These are phyloP conservation scores for Ramaria sp. DNA, from an alignment of 768 basidiomycete genomes.

Conservation along the genomic window DNA sequence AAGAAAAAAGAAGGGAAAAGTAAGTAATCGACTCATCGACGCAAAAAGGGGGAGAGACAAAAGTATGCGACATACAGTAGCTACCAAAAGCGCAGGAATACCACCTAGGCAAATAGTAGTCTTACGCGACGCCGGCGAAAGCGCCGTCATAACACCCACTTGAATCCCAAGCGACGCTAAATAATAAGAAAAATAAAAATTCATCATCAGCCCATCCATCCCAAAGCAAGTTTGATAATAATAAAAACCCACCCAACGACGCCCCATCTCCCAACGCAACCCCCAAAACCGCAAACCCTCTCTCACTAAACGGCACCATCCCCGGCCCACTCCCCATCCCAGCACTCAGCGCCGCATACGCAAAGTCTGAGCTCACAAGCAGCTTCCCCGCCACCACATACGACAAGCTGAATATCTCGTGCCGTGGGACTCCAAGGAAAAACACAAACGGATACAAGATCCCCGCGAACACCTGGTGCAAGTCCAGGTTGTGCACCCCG, in stretches of 20 bases:
- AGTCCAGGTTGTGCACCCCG: not conserved
- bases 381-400: slow-evolving; percentile 1
- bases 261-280: not conserved
- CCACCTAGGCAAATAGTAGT: not conserved
- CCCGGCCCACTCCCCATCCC: not conserved
- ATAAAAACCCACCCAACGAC: not conserved
- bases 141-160: slow-evolving; percentile 6
- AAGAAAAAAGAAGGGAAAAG: too few species aligned
- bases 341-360: slow-evolving; percentile 1
- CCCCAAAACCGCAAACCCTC: not conserved
- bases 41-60: not conserved
- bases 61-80: not conserved
- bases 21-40: not conserved
- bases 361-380: not conserved
- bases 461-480: slow-evolving; percentile 1
- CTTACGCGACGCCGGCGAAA: not conserved
- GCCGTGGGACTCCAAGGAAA: slow-evolving; percentile 6
- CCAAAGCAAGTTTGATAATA: not conserved
- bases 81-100: slow-evolving; percentile 3
- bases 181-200: too few species aligned
- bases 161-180: slow-evolving; percentile 3
- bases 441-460: not conserved
- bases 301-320: not conserved
- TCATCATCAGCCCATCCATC: not conserved
- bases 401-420: slow-evolving; percentile 1